A percentile compares a stretch with the other conserved stretches of the same genome.
Evolutionary conservation across 169 alveolate species (phyloP).

Genomic region (Plasmodium knowlesi): DNA sequence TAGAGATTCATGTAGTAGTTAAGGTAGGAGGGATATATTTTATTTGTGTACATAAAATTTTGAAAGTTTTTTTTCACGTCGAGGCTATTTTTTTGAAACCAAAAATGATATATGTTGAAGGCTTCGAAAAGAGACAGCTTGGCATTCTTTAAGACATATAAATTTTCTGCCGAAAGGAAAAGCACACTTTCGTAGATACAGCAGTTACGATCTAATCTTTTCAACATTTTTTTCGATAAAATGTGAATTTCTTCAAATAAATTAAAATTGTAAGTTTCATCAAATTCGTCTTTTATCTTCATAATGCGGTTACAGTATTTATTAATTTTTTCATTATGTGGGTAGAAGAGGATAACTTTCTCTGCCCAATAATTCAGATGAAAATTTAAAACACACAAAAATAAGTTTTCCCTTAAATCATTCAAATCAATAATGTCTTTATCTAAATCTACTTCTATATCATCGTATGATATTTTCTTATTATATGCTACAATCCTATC

Average conservation of each 20-base stretch:
- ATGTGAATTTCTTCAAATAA: conserved; percentile 47
- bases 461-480: conserved; percentile 45
- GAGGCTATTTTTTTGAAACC: conserved; percentile 61
- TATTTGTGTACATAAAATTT: conserved; percentile 55
- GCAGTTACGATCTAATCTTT: conserved; percentile 35
- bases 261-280: conserved; percentile 56
- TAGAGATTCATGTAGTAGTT: conserved; percentile 60
- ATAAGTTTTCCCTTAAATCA: conserved; percentile 36
- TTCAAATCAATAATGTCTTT: conserved; percentile 47
- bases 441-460: conserved; percentile 59
- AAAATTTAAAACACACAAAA: conserved; percentile 71
- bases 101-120: conserved; percentile 57
- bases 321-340: conserved; percentile 64
- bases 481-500: conserved; percentile 37
- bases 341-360: conserved; percentile 71
- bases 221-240: conserved; percentile 43
- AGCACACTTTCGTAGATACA: conserved; percentile 74
- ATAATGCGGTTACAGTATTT: conserved; percentile 43
- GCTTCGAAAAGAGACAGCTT: conserved; percentile 51
- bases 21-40: conserved; percentile 57
- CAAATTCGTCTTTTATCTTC: conserved; percentile 59
- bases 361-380: conserved; percentile 72
- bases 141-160: conserved; percentile 47
- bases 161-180: conserved; percentile 54
- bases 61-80: conserved; percentile 41